Conservation (phyloP, 2,329 filamentous ascomycete genomes). For the Acrocalymma vagum region DNA sequence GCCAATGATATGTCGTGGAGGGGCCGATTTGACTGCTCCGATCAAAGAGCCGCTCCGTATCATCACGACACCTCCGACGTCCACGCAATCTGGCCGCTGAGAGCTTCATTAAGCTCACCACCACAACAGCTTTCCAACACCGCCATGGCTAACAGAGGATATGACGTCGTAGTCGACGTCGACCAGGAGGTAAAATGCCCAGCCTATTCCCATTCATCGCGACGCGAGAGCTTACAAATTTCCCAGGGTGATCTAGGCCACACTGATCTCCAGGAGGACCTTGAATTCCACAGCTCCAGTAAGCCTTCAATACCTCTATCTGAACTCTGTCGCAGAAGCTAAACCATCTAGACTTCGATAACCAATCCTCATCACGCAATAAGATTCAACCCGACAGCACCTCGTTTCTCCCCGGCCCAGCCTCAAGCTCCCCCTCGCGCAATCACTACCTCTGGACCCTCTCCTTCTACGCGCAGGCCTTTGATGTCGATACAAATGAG, state of each 20-base stretch:
- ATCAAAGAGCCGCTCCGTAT: slow-evolving; percentile 29
- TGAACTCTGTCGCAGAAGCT: slow-evolving; percentile 2
- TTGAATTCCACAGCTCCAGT: slow-evolving; percentile 96
- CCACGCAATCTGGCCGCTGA: slow-evolving; percentile 46
- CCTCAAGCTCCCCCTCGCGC: slow-evolving; percentile 34
- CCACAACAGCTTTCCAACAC: slow-evolving; percentile 14
- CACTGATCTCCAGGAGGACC: slow-evolving; percentile 97
- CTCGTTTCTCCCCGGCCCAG: slow-evolving; percentile 47
- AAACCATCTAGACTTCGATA: slow-evolving; percentile 69
- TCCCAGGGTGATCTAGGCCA: slow-evolving; percentile 92
- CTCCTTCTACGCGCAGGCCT: slow-evolving; percentile 96
- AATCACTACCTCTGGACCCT: slow-evolving; percentile 95
- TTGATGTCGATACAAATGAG: slow-evolving; percentile 94
- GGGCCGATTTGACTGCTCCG: no score
- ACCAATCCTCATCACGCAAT: slow-evolving; percentile 59
- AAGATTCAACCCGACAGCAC: slow-evolving; percentile 55
- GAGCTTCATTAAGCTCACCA: slow-evolving; percentile 33
- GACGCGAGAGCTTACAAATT: slow-evolving; percentile 22
- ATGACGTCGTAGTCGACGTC: slow-evolving; percentile 97
- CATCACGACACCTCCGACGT: slow-evolving; percentile 33
- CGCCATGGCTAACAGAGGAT: slow-evolving; percentile 81
- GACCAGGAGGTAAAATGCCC: slow-evolving; percentile 77
- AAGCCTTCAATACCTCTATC: slow-evolving; percentile 29
- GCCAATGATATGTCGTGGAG: no score
- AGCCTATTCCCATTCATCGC: neutral